Base-by-base conservation (phyloP, 345 rosid genomes). In the Eutrema heterophyllum region DNA sequence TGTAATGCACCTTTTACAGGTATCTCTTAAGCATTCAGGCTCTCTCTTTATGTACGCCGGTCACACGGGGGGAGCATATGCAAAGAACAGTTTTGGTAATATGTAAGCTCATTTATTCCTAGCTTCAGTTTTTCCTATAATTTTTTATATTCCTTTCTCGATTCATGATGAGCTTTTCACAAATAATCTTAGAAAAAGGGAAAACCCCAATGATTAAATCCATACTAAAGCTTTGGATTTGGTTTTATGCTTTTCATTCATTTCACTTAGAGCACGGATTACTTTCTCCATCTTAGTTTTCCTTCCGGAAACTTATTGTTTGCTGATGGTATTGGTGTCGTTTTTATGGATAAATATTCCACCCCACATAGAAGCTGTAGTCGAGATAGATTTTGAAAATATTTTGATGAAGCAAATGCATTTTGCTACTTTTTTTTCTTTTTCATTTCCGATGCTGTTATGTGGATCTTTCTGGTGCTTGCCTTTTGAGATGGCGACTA, bases 31-130 rank as follows among this genome's bases (percentile, higher is more conserved):
- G 82, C 99, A 94, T 64, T 94, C 99, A 50, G 99, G 99, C 55
- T 94, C 99, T 43, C 97, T 94, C 63, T 94, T 94, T 79, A 94
- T 94, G 99, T 94, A 92, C 46, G 97, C 97, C 4, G 97, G 99
- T 41, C 77, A 82, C 55, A 81, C 75, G 49, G 97, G 97, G 62
- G 99, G 99, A 77, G 97, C 99, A 55, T 94, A 92, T 92, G 99
- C 99, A 78, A 94, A 94, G 84, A 94, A 94, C 80, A 94, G 99
- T 84, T 94, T 84, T 74, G 99, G 97, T 43, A 94, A 94, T 71
- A 83, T 92, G 99, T 94, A 89, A 51, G 93, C 38, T 77, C 27
- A 68, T 30, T 38, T 76, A 8, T 12, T 57, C 18, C 32, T 29
- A 15, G 33, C 61, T 66, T 48, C 41, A 35, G 33, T 33, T 65